These are phyloP conservation scores for Amesomyces nigricolor DNA, from an alignment of 2,329 filamentous ascomycete genomes.

Conservation along the genomic window DNA sequence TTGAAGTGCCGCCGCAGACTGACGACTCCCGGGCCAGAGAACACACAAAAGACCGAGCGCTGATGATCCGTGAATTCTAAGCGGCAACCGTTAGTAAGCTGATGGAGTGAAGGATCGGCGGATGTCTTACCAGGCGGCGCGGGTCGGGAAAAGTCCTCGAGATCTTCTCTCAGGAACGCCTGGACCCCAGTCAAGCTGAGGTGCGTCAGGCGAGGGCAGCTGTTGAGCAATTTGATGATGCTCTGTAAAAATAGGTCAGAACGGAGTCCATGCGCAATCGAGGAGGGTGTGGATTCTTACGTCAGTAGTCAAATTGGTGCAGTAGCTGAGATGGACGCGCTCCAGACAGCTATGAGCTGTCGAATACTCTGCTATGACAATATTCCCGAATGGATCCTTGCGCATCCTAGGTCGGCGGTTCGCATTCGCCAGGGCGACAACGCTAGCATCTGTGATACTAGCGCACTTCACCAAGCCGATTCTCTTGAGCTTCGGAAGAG, in stretches of 20 bases:
- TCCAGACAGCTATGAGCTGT: constrained; percentile 66
- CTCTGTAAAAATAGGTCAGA: constrained; percentile 52
- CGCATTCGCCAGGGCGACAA: constrained; percentile 73
- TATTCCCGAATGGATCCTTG: constrained; percentile 44
- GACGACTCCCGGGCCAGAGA: constrained; percentile 79
- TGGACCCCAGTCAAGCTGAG: constrained; percentile 90
- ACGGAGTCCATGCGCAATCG: neutral
- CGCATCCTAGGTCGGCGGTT: constrained; percentile 49
- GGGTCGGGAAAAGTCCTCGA: constrained; percentile 78
- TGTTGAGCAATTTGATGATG: constrained; percentile 82
- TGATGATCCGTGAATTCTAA: constrained; percentile 92
- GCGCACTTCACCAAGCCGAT: constrained; percentile 94
- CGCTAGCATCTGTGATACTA: constrained; percentile 83
- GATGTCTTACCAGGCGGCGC: constrained; percentile 61
- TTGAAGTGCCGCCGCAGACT: constrained; percentile 76
- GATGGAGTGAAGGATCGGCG: neutral
- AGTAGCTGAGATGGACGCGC: constrained; percentile 94
- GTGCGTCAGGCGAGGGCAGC: constrained; percentile 87
- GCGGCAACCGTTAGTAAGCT: constrained; percentile 24
- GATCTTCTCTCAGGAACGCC: constrained; percentile 79
- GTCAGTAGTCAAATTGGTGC: constrained; percentile 72
- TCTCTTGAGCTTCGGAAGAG: constrained; percentile 84
- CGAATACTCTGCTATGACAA: constrained; percentile 40
- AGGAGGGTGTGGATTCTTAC: constrained; percentile 45
- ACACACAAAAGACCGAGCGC: constrained; percentile 93